A percentile compares a stretch with the other conserved stretches of the same genome.
Conservation (phyloP, 2,329 filamentous ascomycete genomes). For the Thielaviopsis populi region DNA sequence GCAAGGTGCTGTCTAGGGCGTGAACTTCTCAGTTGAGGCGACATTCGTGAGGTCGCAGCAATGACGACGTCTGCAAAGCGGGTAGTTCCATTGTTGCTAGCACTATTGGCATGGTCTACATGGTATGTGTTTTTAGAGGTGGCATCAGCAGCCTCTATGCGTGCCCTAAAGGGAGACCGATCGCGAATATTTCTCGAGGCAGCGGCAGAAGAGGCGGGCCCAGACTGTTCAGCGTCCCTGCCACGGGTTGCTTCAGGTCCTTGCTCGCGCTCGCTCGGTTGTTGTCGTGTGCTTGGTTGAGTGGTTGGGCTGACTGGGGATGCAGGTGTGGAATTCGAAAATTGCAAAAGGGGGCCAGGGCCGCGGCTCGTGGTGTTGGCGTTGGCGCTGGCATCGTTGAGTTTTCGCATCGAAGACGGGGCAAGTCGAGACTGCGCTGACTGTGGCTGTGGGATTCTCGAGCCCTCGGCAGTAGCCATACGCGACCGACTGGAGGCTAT, state of each 20-base stretch:
- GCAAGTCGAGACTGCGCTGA: constrained; percentile 23
- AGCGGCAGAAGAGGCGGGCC: not conserved
- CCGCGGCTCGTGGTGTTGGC: not conserved
- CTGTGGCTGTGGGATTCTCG: constrained; percentile 6
- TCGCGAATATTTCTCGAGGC: constrained; percentile 1
- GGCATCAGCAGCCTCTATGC: constrained; percentile 28
- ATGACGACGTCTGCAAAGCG: constrained; percentile 57
- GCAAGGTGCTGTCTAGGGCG: constrained; percentile 68
- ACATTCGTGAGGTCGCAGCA: constrained; percentile 52
- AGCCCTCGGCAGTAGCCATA: constrained; percentile 4
- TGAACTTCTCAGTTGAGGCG: constrained; percentile 66
- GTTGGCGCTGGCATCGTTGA: constrained; percentile 18
- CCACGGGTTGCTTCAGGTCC: not conserved
- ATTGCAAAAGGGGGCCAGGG: constrained; percentile 2
- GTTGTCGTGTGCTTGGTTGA: not conserved
- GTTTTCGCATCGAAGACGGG: constrained; percentile 30
- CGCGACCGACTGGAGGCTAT: constrained; percentile 15
- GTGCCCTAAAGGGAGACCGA: constrained; percentile 22
- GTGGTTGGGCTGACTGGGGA: not conserved
- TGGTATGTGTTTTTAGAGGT: constrained; percentile 28
- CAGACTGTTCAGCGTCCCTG: not conserved
- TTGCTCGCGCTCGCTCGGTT: not conserved
- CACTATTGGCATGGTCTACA: constrained; percentile 24
- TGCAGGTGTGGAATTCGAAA: constrained; percentile 3
- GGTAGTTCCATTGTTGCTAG: constrained; percentile 29